These are phyloP conservation scores for Sporopachydermia lactativora DNA, from an alignment of 805 yeast species.

Conservation along the genomic window DNA sequence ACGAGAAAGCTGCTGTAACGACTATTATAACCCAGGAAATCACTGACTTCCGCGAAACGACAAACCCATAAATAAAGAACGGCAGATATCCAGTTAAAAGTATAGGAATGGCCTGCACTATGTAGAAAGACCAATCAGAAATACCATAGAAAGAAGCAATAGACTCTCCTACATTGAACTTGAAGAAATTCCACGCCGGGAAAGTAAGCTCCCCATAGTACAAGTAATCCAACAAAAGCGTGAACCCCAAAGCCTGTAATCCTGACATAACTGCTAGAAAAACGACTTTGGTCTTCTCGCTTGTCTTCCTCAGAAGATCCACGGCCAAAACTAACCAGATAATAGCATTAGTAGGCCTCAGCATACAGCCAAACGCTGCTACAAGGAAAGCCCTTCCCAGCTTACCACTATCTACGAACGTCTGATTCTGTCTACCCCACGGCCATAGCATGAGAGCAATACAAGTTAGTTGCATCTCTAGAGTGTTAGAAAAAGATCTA, in stretches of 20 bases:
- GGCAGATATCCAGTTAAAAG: conserved; percentile 57
- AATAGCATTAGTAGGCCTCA: conserved; percentile 74
- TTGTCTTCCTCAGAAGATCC: conserved; percentile 13
- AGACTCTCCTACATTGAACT: conserved; percentile 64
- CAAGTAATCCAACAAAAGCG: conserved; percentile 33
- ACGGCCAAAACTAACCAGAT: conserved; percentile 60
- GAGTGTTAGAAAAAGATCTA: conserved; percentile 73
- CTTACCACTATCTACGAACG: conserved; percentile 5
- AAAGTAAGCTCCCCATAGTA: conserved; percentile 41
- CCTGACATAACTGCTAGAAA: conserved; percentile 46
- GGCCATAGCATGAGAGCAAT: conserved; percentile 64
- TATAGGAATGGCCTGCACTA: conserved; percentile 73
- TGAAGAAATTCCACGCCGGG: conserved; percentile 56
- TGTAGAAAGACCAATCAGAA: conserved; percentile 74
- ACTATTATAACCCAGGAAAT: conserved; percentile 20
- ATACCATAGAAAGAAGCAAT: conserved; percentile 75
- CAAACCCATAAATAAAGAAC: conserved; percentile 32
- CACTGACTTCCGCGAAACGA: conserved; percentile 12
- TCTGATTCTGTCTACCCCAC: conserved; percentile 24
- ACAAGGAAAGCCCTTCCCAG: conserved; percentile 28
- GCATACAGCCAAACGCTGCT: conserved; percentile 50
- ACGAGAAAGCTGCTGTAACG: conserved; percentile 44
- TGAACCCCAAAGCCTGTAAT: conserved; percentile 23
- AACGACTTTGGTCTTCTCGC: conserved; percentile 22
- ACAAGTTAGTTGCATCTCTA: conserved; percentile 62